phyloP scores from a whole-genome alignment of 1,284 basidiomycete species.

The Ceratobasidium sp. region DNA sequence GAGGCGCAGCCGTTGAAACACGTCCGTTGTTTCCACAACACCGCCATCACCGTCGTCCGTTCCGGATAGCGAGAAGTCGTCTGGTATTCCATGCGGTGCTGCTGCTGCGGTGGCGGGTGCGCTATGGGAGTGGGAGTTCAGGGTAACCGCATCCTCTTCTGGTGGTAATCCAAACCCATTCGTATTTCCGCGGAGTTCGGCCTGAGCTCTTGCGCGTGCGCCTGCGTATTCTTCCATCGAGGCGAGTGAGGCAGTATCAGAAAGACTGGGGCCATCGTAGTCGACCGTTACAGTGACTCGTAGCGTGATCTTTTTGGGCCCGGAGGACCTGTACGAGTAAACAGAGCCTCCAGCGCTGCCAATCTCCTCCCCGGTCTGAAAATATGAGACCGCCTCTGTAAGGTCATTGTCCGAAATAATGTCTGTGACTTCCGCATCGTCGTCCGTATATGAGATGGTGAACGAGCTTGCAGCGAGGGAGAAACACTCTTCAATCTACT shows the following conservation, averaged over 20 bases:
- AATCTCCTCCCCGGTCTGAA: constrained; percentile 71
- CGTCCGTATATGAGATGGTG: constrained; percentile 80
- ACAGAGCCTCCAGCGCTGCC: constrained; percentile 72
- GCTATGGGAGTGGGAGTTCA: constrained; percentile 61
- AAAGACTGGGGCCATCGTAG: constrained; percentile 88
- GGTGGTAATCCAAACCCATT: constrained; percentile 35
- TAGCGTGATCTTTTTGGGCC: constrained; percentile 71
- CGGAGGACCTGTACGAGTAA: constrained; percentile 60
- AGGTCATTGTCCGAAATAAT: constrained; percentile 76
- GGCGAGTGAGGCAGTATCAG: constrained; percentile 79
- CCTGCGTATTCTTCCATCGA: constrained; percentile 70
- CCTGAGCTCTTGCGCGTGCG: constrained; percentile 19
- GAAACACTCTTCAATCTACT: constrained; percentile 81
- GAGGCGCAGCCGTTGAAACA: constrained; percentile 64
- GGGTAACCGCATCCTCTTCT: constrained; percentile 61
- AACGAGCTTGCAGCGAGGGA: constrained; percentile 72
- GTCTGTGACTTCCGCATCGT: constrained; percentile 75
- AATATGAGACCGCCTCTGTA: constrained; percentile 84
- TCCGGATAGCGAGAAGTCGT: constrained; percentile 37
- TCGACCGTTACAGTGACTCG: constrained; percentile 77
- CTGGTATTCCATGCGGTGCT: constrained; percentile 18
- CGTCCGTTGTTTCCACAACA: constrained; percentile 49
- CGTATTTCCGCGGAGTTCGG: constrained; percentile 19
- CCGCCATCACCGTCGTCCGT: constrained; percentile 13
- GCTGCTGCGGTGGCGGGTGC: constrained; percentile 34